Base-by-base conservation (phyloP, 768 basidiomycete genomes). In the Agaricus subrufescens region DNA sequence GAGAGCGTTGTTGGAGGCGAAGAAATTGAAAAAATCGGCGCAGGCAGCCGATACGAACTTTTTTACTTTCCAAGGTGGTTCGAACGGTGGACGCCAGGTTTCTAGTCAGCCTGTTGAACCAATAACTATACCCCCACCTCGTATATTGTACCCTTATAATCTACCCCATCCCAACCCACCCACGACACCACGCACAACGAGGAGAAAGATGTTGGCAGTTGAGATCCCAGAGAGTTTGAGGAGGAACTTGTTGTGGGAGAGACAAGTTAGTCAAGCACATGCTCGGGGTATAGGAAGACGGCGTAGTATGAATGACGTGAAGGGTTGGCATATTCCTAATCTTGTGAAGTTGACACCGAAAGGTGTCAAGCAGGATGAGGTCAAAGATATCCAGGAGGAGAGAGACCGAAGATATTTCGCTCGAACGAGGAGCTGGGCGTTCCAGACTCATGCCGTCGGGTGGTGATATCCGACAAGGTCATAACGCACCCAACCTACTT, bases 151-250 rank as follows among this genome's bases (percentile, higher is more conserved):
- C 66, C 86, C 89, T 5, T 89, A 91, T 70, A 88, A 89, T 63
- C 78, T 92, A 26, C 90, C 90, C 0, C 75, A 79, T 3, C 73
- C 81, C 31, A 71, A 77, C 0, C 73, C 81, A 15, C 89, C 90
- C 2, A 86, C 87, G 61, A 91, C 91, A 0, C 94, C 94, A 0
- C 84, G 89, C 37, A 92, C 94, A 43, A 94, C 91, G 2, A 80
- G 94, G 2, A 77, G 90, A 49, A 79, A 82, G 61, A 95, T 95
- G 90, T 76, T 95, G 46, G 77, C 85, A 54, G 87, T 85, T 3
- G 94, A 96, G 69, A 75, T 96, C 65, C 87, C 88, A 31, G 94
- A 96, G 70, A 88, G 86, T 57, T 71, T 96, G 59, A 76, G 94
- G 23, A 75, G 87, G 46, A 89, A 94, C 62, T 66, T 94, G 55